Evolutionary conservation across 805 yeast genomes (phyloP), one percentile per base, ranked within the genome.

Genomic region (Schwanniomyces pseudopolymorphus): DNA sequence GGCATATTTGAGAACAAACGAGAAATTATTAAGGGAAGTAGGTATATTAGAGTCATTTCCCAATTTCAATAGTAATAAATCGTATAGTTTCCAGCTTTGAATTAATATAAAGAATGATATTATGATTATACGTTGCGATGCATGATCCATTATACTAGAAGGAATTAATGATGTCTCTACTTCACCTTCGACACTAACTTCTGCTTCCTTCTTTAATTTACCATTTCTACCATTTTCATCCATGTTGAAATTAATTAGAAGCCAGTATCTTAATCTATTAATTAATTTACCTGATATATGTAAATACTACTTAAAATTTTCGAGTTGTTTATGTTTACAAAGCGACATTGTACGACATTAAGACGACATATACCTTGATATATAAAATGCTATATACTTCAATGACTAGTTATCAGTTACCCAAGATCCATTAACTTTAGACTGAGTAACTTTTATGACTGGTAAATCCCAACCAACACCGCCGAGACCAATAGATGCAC

Each of bases 401-500:
- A n/a, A 26, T 11, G n/a, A 40, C 25, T 24, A 45, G 28, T 45
- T 45, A 22, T 59, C 61, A n/a, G 58, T 61, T 13, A 69, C 69
- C 97, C 97, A 92, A 24, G 70, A 72, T 0, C 95, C 94, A 28
- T 76, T 67, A 5, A 72, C 63, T 59, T 85, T 87, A 49, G 72
- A 75, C 61, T 92, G 97, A 1, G 72, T 71, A 2, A 90, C 94
- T 61, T 89, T 85, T 22, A 85, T 72, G 6, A 94, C 96, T 5
- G 78, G 77, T 43, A 92, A 67, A 56, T 92, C 97, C 96, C 97
- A 92, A 7, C 96, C 96, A 22, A 85, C 74, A 19, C 89, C 87
- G 17, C 96, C 97, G 35, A 83, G 77, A 9, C 96, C 96, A 37
- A 85, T 73, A 5, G 83, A 77, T 9, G 95, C 91, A 3, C 97